Conservation (phyloP, 192 early-diverging fungal species). For the Coemansia nantahalensis region DNA sequence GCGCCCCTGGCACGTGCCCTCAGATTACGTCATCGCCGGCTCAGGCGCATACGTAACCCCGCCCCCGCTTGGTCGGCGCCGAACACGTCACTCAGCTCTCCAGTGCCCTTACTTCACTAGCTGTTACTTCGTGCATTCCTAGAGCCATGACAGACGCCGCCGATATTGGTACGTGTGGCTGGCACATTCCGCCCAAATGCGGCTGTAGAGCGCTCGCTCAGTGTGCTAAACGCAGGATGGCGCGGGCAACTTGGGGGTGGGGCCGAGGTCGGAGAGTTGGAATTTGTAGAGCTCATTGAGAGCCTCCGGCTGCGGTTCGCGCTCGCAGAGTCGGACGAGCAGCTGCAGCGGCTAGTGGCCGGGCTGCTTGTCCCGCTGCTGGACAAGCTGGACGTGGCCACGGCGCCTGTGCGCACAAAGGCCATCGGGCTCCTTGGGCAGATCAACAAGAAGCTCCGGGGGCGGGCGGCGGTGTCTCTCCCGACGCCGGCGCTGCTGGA, state of each 20-base stretch:
- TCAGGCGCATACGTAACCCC: too few relatives aligned
- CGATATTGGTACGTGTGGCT: conserved; percentile 25
- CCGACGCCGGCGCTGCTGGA: conserved; percentile 61
- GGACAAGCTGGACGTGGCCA: conserved; percentile 55
- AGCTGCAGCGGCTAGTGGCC: conserved; percentile 53
- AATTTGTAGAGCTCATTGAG: conserved; percentile 58
- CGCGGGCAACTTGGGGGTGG: too few relatives aligned
- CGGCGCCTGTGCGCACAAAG: conserved; percentile 54
- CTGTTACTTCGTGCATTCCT: too few relatives aligned
- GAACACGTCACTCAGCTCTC: too few relatives aligned
- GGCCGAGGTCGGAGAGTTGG: too few relatives aligned
- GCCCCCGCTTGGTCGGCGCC: too few relatives aligned
- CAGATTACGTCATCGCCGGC: too few relatives aligned
- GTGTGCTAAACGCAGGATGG: too few relatives aligned
- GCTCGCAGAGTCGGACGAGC: conserved; percentile 56
- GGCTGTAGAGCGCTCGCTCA: too few relatives aligned
- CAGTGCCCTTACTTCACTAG: too few relatives aligned
- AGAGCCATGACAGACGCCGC: conserved; percentile 25
- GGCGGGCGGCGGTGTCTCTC: conserved; percentile 57
- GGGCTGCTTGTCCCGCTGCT: conserved; percentile 61
- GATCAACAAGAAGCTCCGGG: conserved; percentile 79
- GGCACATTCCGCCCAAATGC: too few relatives aligned
- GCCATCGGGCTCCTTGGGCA: conserved; percentile 77
- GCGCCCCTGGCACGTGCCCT: too few relatives aligned
- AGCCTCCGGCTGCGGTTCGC: conserved; percentile 65